Evolutionary conservation across 768 basidiomycete species (phyloP), one percentile per base, ranked within the genome.

Genomic region (Lactarius quietus): DNA sequence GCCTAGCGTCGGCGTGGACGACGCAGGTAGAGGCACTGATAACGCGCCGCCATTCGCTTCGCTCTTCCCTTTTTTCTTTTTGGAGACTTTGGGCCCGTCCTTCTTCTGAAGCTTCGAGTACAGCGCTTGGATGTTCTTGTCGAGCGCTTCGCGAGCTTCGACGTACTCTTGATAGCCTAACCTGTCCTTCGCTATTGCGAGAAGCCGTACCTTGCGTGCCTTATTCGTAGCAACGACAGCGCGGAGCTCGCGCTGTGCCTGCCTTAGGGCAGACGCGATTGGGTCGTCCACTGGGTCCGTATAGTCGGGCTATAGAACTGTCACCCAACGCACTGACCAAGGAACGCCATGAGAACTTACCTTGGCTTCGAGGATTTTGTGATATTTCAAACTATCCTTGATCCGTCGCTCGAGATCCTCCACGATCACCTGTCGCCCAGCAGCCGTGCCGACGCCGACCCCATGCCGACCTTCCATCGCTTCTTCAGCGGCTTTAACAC

Each of bases 151-250:
- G 20, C 95, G 86, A 9, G 85, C 75, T 35, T 92, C 90, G 63
- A 92, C 76, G 77, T 96, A 98, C 72, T 98, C 96, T 72, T 93
- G 92, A 73, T 93, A 92, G 7, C 88, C 94, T 20, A 98, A 82
- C 26, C 95, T 85, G 72, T 95, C 92, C 65, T 88, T 86, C 33
- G 95, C 94, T 66, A 95, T 83, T 17, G 81, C 78, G 18, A 82
- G 82, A 2, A 98, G 83, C 4, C 90, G 86, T 35, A 77, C 76
- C 73, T 90, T 90, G 15, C 96, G 88, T 3, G 85, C 84, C 71
- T 95, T 93, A 80, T 99, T 99, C 64, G 86, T 82, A 10, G 87
- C 83, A 3, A 90, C 80, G 57, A 98, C 90, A 7, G 78, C 79
- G 12, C 89, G 85, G 6, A 99, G 82, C 69, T 93, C 86, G 17